Evolutionary conservation across 352 stramenopile species (phyloP), one percentile per base, ranked within the genome.

Genomic region (Phytophthora quininea): DNA sequence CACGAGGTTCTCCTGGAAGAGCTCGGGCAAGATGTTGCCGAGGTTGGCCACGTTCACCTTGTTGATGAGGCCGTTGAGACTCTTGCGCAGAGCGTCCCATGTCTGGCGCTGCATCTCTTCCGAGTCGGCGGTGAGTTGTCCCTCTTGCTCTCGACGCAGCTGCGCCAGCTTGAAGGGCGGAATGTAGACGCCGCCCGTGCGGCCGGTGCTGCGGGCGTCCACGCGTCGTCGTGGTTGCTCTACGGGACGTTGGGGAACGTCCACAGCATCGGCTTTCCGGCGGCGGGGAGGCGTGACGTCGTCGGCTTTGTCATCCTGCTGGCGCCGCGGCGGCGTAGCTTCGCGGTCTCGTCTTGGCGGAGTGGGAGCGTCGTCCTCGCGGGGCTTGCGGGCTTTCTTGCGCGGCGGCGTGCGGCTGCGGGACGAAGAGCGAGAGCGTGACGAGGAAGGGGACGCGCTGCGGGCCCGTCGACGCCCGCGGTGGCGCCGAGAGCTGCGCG

Each of bases 31-130:
- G 38, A 99, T 90, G 50, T 97, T 88, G 80, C 97, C 95, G 54
- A 99, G 95, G 69, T 98, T 99, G 58, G 76, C 77, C 52, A 94
- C 86, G 56, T 93, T 97, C 4, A 96, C 86, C 71, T 99, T 98
- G 87, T 99, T 99, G 77, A 99, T 98, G 31, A 98, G 90, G 30
- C 98, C 97, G 77, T 99, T 99, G 72, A 99, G 97, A 42, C 94
- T 96, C 69, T 99, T 99, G 55, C 96, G 88, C 43, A 99, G 85
- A 12, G 95, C 91, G 62, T 99, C 91, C 98, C 98, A 99, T 43
- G 89, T 97, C 57, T 94, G 86, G 7, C 92, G 82, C 82, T 99
- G 97, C 61, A 87, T 91, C 65, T 89, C 79, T n/a, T 87, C 72
- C 6, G 83, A 92, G 60, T 93, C 77, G 7, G 60, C 15, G 11